phyloP scores from a whole-genome alignment of 108 stramenopile species.

The Skeletonema grethae region DNA sequence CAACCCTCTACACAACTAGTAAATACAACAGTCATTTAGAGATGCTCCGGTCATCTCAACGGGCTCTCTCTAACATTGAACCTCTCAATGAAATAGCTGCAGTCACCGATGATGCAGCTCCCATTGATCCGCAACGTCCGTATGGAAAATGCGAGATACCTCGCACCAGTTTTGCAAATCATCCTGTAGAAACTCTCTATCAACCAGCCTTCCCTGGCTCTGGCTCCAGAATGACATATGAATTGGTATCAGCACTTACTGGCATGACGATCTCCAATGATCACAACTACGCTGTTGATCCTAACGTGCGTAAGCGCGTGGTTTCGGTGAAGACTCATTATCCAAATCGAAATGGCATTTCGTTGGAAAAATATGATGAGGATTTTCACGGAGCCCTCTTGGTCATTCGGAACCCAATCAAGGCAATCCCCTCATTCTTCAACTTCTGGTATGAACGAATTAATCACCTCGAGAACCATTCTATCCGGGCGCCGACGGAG shows the following conservation, averaged over 20 bases:
- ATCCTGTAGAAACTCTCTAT: background rate
- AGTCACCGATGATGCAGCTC: background rate
- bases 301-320: slow-evolving; percentile 14
- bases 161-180: background rate
- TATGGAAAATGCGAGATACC: background rate
- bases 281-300: slow-evolving; percentile 10
- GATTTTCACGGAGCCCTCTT: slow-evolving; percentile 31
- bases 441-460: slow-evolving; percentile 39
- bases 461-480: slow-evolving; percentile 33
- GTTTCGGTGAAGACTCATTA: slow-evolving; percentile 51
- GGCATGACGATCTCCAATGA: slow-evolving; percentile 40
- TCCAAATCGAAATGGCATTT: slow-evolving; percentile 17
- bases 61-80: background rate
- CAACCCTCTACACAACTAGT: background rate
- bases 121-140: background rate
- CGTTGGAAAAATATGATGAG: slow-evolving; percentile 6
- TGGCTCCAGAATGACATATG: slow-evolving; percentile 37
- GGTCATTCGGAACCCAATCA: slow-evolving; percentile 39
- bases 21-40: background rate
- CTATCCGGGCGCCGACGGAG: slow-evolving; percentile 20
- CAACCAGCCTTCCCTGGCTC: slow-evolving; percentile 52
- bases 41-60: background rate
- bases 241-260: slow-evolving; percentile 27
- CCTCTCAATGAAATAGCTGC: background rate
- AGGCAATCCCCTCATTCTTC: slow-evolving; percentile 41